Evolutionary conservation across 768 basidiomycete species (phyloP), one percentile per base, ranked within the genome.

Genomic region (Pleurotus platypus): DNA sequence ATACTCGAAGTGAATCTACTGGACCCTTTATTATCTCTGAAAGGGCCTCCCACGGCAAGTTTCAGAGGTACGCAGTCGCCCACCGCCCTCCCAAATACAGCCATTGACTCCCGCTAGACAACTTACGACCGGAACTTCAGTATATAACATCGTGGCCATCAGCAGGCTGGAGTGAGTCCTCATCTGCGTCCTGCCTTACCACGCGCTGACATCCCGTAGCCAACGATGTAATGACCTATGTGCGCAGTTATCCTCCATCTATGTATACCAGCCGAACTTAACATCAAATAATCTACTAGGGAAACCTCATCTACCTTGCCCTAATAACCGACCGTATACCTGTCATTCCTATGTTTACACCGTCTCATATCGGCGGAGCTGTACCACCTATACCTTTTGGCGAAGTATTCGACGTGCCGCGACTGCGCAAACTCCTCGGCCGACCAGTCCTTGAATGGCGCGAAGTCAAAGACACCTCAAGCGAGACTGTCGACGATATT

Each of bases 221-320:
- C 5, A 90, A 90, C 74, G 87, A 89, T 70, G 85, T 89, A 27
- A 87, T 89, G 82, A 87, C 87, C 57, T 85, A 84, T 64, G 83
- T 83, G 58, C 62, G 78, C 61, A 49, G 13, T 53, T 20, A 61
- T 6, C 39, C 4, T 46, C 30, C 15, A 37, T 46, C 8, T 55
- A 6, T 46, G 12, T 48, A 11, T 50, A 39, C 47, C 37, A 20
- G 42, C 51, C 22, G 8, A 9, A 27, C 27, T 27, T 30, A 9
- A 57, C 47, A 16, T 20, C 27, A 47, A n/a, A 39, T 16, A 53
- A 27, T 46, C 45, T 43, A 26, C 24, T 5, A 79, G 74, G 75
- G 76, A 42, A 85, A 87, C 64, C 70, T 86, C 50, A 73, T 87
- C 35, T 86, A 86, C 60, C 75, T 88, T 8, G 83, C 72, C 11